These are phyloP conservation scores for Lonicera japonica DNA, from an alignment of 129 eudicot species.

Conservation along the genomic window DNA sequence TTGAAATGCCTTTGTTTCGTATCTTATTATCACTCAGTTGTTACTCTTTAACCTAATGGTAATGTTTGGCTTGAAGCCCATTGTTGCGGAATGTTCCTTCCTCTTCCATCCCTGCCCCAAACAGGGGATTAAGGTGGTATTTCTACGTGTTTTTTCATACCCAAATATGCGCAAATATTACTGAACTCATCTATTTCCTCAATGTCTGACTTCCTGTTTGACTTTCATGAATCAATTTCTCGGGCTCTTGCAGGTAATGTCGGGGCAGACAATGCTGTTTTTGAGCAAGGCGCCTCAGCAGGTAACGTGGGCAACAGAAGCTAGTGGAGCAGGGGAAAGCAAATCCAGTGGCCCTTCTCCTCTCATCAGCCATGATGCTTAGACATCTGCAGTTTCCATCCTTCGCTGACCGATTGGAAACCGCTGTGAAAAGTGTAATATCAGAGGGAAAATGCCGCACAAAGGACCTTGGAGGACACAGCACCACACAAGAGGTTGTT, in stretches of 20 bases:
- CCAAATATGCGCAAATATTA: too few relatives aligned
- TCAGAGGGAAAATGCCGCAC: constrained; percentile 63
- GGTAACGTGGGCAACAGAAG: constrained; percentile 76
- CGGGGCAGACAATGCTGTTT: constrained; percentile 89
- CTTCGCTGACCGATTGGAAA: constrained; percentile 89
- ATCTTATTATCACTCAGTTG: too few relatives aligned
- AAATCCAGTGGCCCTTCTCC: constrained; percentile 87
- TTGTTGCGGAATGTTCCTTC: too few relatives aligned
- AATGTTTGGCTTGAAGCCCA: too few relatives aligned
- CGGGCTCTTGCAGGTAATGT: constrained; percentile 54
- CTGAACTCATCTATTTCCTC: too few relatives aligned
- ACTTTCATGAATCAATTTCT: too few relatives aligned
- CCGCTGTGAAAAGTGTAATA: constrained; percentile 66
- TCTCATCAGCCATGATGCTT: constrained; percentile 94
- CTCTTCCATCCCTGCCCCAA: too few relatives aligned
- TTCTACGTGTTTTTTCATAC: too few relatives aligned
- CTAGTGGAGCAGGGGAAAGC: constrained; percentile 66
- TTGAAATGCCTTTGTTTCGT: too few relatives aligned
- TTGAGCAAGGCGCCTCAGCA: constrained; percentile 99
- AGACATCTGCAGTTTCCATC: constrained; percentile 96
- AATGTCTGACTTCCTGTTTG: too few relatives aligned
- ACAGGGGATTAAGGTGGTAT: too few relatives aligned
- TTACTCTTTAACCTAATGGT: too few relatives aligned
- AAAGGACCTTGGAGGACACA: constrained; percentile 79
- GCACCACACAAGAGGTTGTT: constrained; percentile 80